Percentiles rank a stretch among this genome's conserved stretches.
Evolutionary conservation across 1,284 basidiomycete genomes (phyloP).

Genomic region (Cutaneotrichosporon dermatis): DNA sequence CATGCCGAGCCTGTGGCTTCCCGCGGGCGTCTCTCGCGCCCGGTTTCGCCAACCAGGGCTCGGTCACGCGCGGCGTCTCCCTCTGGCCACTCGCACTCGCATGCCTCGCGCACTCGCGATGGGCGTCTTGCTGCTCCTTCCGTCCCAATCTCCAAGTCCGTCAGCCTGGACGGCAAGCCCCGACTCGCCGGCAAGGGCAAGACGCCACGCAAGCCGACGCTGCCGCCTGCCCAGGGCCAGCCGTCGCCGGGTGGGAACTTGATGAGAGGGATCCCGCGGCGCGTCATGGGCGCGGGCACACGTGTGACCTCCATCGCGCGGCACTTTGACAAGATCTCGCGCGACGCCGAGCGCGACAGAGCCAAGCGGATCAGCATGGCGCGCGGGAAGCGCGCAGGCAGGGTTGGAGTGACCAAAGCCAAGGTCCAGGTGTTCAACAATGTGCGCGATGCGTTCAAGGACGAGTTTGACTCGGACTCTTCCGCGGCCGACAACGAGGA

Average conservation of each 20-base stretch:
- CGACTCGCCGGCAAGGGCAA: slow-evolving; percentile 41
- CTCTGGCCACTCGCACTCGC: background rate
- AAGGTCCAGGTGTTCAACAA: slow-evolving; percentile 88
- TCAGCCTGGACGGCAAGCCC: slow-evolving; percentile 28
- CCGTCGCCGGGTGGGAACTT: slow-evolving; percentile 3
- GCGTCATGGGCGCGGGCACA: slow-evolving; percentile 31
- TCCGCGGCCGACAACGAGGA: slow-evolving; percentile 81
- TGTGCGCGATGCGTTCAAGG: slow-evolving; percentile 84
- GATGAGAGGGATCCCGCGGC: slow-evolving; percentile 20
- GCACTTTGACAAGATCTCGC: slow-evolving; percentile 53
- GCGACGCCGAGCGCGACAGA: slow-evolving; percentile 54
- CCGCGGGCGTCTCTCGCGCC: slow-evolving; percentile 3
- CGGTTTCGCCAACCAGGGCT: background rate
- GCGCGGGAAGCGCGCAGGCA: slow-evolving; percentile 83
- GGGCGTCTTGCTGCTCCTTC: slow-evolving; percentile 7
- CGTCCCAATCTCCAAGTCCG: slow-evolving; percentile 10
- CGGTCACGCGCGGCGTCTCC: slow-evolving; percentile 7
- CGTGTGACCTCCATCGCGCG: slow-evolving; percentile 55
- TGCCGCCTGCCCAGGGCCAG: background rate
- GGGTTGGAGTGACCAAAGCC: slow-evolving; percentile 82
- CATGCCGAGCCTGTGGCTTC: background rate
- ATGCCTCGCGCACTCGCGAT: background rate
- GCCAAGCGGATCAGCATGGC: slow-evolving; percentile 53
- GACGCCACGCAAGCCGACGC: slow-evolving; percentile 21
- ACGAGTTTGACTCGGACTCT: slow-evolving; percentile 68